Evolutionary conservation across 163 green algal genomes (phyloP).

Genomic region (Chlorella variabilis): DNA sequence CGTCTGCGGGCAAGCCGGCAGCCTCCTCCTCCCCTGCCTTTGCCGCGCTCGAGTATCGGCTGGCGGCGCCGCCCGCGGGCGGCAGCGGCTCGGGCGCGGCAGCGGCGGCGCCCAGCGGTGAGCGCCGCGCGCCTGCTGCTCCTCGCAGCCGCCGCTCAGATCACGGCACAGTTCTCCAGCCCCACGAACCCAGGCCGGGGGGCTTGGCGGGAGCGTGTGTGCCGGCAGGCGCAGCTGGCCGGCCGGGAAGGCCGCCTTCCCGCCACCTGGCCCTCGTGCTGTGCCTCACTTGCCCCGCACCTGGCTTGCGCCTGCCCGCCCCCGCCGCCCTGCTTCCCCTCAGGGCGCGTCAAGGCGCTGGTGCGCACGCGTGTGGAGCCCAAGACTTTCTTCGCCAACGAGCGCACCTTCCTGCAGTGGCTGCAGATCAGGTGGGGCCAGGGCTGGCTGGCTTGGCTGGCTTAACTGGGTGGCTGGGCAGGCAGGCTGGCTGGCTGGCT

Average conservation of each 20-base stretch:
- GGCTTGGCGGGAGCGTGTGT: too few species aligned
- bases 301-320: neutral
- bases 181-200: too few species aligned
- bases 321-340: too few species aligned
- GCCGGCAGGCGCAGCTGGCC: too few species aligned
- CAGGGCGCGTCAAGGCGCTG: constrained; percentile 44
- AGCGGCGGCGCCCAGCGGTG: neutral
- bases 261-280: too few species aligned
- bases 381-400: constrained; percentile 87
- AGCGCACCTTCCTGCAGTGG: constrained; percentile 91
- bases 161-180: too few species aligned
- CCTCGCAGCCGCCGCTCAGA: too few species aligned
- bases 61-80: neutral
- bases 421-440: constrained; percentile 69
- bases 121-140: neutral
- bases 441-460: too few species aligned
- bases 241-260: too few species aligned
- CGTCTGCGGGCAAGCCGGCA: neutral
- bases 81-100: neutral
- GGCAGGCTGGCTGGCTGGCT: too few species aligned
- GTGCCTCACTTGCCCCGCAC: too few species aligned
- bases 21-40: neutral
- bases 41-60: neutral
- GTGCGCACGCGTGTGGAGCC: constrained; percentile 82
- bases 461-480: too few species aligned